Percentiles rank a stretch among this genome's conserved stretches.
phyloP scores from a whole-genome alignment of 2,329 filamentous ascomycete genomes.

The Ceratocystis huliohia region DNA sequence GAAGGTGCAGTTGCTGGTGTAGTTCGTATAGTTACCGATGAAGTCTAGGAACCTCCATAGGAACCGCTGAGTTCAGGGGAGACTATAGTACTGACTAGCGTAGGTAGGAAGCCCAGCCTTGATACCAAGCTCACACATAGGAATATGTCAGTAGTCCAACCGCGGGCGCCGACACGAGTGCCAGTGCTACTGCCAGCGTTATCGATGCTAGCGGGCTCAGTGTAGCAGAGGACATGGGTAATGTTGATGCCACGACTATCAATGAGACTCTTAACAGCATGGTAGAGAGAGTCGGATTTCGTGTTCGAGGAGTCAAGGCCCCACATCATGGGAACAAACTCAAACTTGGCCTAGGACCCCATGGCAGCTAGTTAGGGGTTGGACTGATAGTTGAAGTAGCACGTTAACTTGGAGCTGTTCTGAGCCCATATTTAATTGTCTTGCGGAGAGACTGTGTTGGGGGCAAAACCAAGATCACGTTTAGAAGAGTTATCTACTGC shows the following conservation, averaged over 20 bases:
- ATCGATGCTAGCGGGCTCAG: slow-evolving; percentile 56
- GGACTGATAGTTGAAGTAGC: slow-evolving; percentile 73
- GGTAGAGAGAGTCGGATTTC: slow-evolving; percentile 47
- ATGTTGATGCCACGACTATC: slow-evolving; percentile 42
- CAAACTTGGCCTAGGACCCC: slow-evolving; percentile 42
- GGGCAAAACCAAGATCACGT: slow-evolving; percentile 60
- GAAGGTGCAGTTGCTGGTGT: slow-evolving; percentile 43
- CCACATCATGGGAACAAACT: slow-evolving; percentile 45
- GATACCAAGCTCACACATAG: slow-evolving; percentile 50
- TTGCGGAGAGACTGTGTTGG: slow-evolving; percentile 38
- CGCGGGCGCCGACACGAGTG: slow-evolving; percentile 47
- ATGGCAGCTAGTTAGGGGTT: slow-evolving; percentile 42
- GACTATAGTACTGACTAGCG: slow-evolving; percentile 46
- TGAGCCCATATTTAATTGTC: slow-evolving; percentile 56
- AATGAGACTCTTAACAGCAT: slow-evolving; percentile 44
- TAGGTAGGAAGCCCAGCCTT: slow-evolving; percentile 59
- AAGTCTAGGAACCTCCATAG: slow-evolving; percentile 49
- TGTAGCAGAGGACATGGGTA: slow-evolving; percentile 59
- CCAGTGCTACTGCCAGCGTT: slow-evolving; percentile 52
- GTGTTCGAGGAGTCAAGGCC: slow-evolving; percentile 26
- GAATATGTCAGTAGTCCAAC: slow-evolving; percentile 61
- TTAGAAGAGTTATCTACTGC: slow-evolving; percentile 38
- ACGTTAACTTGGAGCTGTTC: slow-evolving; percentile 48
- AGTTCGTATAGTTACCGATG: slow-evolving; percentile 32
- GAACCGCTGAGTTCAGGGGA: slow-evolving; percentile 56